Base-by-base conservation (phyloP, 2,329 filamentous ascomycete genomes). In the Fusarium guadeloupense region DNA sequence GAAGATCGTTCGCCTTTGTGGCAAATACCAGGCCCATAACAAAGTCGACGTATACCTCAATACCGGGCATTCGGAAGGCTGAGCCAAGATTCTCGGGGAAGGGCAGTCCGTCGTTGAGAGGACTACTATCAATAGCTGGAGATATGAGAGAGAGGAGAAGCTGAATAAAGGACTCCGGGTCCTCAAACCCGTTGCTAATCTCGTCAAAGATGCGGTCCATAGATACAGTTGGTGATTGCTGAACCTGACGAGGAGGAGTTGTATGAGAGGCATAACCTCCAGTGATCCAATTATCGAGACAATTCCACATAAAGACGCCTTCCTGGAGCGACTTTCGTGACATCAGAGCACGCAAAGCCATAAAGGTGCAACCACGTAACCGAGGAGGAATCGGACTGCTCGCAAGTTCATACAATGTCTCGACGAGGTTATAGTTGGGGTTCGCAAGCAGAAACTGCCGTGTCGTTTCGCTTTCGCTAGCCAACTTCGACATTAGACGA, bases 31-130 rank as follows among this genome's bases (percentile, higher is more conserved):
- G 85, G 14, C 92, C 92, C 62, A 98, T 78, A 17, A 93, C 88
- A 72, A 95, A 97, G 75, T 99, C 96, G 52, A 98, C 83, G 69
- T 97, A 99, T 2, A 91, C 87, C 57, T 97, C 93, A 58, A 99
- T 92, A 3, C 96, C 95, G 13, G 93, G 87, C 68, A 80, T 80
- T 47, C 95, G 88, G 68, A 89, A 90, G 10, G 87, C 84, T 14
- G 88, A 86, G 5, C 94, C 93, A 9, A 99, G 81, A 34, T 85
- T 88, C 74, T 97, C 93, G 0, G 94, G 92, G 70, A 97, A 99
- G 0, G 94, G 89, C 4, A 99, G 79, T 2, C 81, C 82, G 71
- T 98, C 90, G 62, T 89, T 89, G 9, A 93, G 79, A 1, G 84
- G 82, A 33, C 80, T 81, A 41, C 86, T 82, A 35, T 84, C 85